Evolutionary conservation across 768 basidiomycete species (phyloP).

Genomic region (Pluteus cervinus): DNA sequence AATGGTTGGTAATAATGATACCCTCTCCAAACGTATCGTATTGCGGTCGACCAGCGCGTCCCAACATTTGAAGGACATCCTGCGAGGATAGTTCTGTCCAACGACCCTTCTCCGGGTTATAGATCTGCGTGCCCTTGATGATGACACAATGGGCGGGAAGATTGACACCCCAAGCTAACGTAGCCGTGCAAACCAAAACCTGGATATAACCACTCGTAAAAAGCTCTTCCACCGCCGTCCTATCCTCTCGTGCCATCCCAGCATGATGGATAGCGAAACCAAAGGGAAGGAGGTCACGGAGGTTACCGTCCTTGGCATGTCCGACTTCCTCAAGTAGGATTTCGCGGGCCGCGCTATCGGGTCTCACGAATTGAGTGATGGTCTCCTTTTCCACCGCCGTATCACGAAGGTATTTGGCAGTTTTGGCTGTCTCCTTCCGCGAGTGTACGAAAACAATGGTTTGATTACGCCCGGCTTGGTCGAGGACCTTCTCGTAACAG

Average conservation of each 20-base stretch:
- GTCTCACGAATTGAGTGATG: slow-evolving; percentile 91
- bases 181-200: slow-evolving; percentile 95
- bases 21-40: slow-evolving; percentile 97
- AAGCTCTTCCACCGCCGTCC: slow-evolving; percentile 88
- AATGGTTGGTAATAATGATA: slow-evolving; percentile 96
- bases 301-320: slow-evolving; percentile 74
- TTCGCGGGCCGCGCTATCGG: slow-evolving; percentile 87
- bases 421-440: slow-evolving; percentile 97
- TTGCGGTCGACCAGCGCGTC: slow-evolving; percentile 94
- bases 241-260: slow-evolving; percentile 90
- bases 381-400: slow-evolving; percentile 96
- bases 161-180: slow-evolving; percentile 99
- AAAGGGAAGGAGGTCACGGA: slow-evolving; percentile 89
- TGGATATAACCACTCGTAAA: slow-evolving; percentile 91
- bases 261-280: slow-evolving; percentile 98
- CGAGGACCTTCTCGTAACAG: slow-evolving; percentile 97
- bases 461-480: slow-evolving; percentile 84
- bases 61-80: slow-evolving; percentile 98
- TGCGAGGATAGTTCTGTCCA: slow-evolving; percentile 96
- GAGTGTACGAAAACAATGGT: slow-evolving; percentile 97
- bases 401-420: slow-evolving; percentile 89
- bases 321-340: slow-evolving; percentile 81
- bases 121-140: slow-evolving; percentile 99
- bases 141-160: slow-evolving; percentile 96
- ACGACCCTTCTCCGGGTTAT: slow-evolving; percentile 96